phyloP scores from a whole-genome alignment of 345 rosid genomes.

The Noccaea caerulescens region DNA sequence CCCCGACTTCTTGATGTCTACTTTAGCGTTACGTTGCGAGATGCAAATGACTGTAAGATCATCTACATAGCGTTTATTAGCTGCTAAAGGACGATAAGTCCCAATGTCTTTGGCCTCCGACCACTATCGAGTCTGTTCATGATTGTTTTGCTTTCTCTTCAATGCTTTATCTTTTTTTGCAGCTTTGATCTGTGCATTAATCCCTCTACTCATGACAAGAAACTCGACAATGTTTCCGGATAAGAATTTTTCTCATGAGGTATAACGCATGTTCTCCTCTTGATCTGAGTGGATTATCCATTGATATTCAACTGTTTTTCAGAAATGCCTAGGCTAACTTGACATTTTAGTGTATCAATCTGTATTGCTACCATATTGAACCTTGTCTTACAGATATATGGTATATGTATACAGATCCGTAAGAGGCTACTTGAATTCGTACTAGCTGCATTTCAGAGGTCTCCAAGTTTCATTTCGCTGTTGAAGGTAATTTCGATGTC shows the following conservation, averaged over 20 bases:
- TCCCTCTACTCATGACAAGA: constrained; percentile 87
- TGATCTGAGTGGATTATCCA: constrained; percentile 2
- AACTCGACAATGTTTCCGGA: constrained; percentile 75
- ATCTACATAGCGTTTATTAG: neutral
- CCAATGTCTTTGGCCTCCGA: constrained; percentile 7
- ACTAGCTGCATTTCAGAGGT: constrained; percentile 88
- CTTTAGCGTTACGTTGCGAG: constrained; percentile 69
- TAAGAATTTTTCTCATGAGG: constrained; percentile 79
- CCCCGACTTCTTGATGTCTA: constrained; percentile 79
- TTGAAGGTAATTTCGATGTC: constrained; percentile 61
- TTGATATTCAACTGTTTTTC: neutral
- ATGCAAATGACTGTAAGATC: constrained; percentile 80
- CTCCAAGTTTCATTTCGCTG: constrained; percentile 77
- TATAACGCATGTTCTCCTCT: constrained; percentile 33
- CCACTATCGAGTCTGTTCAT: constrained; percentile 5
- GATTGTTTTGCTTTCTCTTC: constrained; percentile 4
- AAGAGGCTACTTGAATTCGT: constrained; percentile 82
- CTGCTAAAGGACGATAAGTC: neutral
- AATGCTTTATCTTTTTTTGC: constrained; percentile 42
- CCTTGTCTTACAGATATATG: constrained; percentile 8
- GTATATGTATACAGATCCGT: constrained; percentile 57
- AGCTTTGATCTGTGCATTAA: constrained; percentile 88
- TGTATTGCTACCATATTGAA: constrained; percentile 1
- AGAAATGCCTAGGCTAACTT: neutral
- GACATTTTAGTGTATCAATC: neutral